Evolutionary conservation across 768 basidiomycete genomes (phyloP), one percentile per base, ranked within the genome.

Genomic region (Xanthoconium purpureum): DNA sequence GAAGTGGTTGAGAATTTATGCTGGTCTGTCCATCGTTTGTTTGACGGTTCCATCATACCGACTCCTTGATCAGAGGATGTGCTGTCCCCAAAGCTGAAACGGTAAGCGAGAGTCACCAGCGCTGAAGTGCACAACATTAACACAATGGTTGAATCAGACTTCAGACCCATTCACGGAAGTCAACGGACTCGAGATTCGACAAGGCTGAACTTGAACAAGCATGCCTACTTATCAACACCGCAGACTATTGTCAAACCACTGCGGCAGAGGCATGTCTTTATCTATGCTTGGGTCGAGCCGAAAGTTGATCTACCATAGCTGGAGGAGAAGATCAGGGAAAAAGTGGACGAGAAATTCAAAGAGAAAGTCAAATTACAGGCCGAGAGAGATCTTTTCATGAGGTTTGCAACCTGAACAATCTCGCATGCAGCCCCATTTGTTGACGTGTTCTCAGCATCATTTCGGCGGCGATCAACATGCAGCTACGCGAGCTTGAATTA

Each of bases 221-320:
- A 0, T 94, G 92, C 67, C 75, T 93, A n/a, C 74, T 96, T 28
- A 86, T 99, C 66, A 98, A 99, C 66, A 99, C 97, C 0, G 96
- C 95, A 1, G 95, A 98, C 67, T 99, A 98, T 68, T 99, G 97
- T 66, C 90, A 94, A 60, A 84, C 83, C 1, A 99, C 96, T 3
- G 91, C 95, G 1, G 66, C 84, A 18, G 93, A 97, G 82, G 94
- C 88, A 63, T 11, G 76, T 56, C 12, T 50, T 33, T 2, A 36
- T 47, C 18, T 13, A 9, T 38, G 10, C 36, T 40, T 18, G 1
- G 24, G 20, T 14, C 10, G 3, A 39, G 52, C 35, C 18, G 32
- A 52, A 42, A 18, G 32, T 47, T 58, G 12, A 64, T 28, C 1
- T 43, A 14, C 28, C 14, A 24, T 66, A 98, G 93, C 80, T 99